Evolutionary conservation across 352 stramenopile species (phyloP), one percentile per base, ranked within the genome.

Genomic region (Phytophthora cryptogea): DNA sequence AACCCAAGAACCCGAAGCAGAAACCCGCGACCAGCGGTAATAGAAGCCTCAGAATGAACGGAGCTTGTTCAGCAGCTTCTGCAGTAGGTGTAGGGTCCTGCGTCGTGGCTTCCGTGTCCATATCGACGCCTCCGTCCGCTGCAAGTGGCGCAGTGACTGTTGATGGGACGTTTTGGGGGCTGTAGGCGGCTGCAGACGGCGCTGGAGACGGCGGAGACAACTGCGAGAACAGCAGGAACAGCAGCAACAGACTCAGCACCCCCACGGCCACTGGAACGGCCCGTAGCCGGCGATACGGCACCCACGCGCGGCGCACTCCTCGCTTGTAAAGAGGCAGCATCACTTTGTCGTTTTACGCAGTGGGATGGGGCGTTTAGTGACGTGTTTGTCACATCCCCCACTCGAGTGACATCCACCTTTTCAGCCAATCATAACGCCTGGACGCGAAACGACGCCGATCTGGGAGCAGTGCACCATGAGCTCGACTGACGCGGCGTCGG

Each of bases 1-100:
- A 96, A 0, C 87, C 87, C 35, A 96, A 61, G 55, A 96, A 96
- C 0, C 87, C 87, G 53, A 96, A 96, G 57, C 73, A 84, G 52
- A 90, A 96, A 2, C 87, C 87, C 2, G 85, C 82, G 26, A 94
- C 52, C 36, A 94, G 55, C 37, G 87, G 87, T 40, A 94, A 61
- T 36, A 96, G 33, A 43, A 91, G 56, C 10, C 83, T 76, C 49
- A 91, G 47, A 35, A 89, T 40, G 30, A 86, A 66, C 49, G 84
- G 78, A 17, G 74, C 70, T 26, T 73, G 40, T 0, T 40, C 31
- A 9, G 28, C 9, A 3, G 3, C 45, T 39, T 52, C 40, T 4
- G 33, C 10, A 11, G 30, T 6, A 16, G 5, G 20, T 23, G 10
- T 36, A 36, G 40, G 14, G 10, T 45, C 32, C 37, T 67, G 37